Base-by-base conservation (phyloP, 2,329 filamentous ascomycete species). In the Fonsecaea erecta region DNA sequence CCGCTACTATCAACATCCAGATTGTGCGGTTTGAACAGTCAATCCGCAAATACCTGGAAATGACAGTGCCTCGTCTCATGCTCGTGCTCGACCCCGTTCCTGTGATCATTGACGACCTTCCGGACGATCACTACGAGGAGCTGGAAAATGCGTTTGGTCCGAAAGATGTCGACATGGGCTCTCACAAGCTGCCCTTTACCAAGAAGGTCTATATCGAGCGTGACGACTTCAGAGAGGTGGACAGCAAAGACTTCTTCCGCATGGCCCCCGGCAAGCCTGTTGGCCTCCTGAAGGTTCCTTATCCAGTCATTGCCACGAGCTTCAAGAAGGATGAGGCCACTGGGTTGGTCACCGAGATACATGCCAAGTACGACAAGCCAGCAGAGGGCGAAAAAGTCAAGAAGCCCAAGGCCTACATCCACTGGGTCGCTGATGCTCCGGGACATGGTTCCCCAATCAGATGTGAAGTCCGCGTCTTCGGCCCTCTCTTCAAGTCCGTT, bases 51-150 rank as follows among this genome's bases (percentile, higher is more conserved):
- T 96, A 97, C 75, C 88, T 98, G 14, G 94, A 98, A 76, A 86
- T 86, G 55, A 93, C 91, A 0, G 93, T 97, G 0, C 93, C 94
- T 1, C 88, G 94, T 28, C 84, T 97, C 12, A 95, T 96, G 90
- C 84, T 97, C 32, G 87, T 98, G 1, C 84, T 97, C 21, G 92
- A 97, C 70, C 94, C 94, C 0, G 82, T 97, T 52, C 89, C 88
- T 35, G 88, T 97, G 12, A 82, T 92, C 32, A 92, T 97, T 65
- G 90, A 95, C 70, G 90, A 94, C 72, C 83, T 90, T 0, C 84
- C 88, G 14, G 89, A 91, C 60, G 83, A 90, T 58, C 86, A 91
- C 64, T 68, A 81, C 34, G 84, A 87, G 69, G 85, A 90, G 65
- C 76, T 94, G 2, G 85, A 86, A 1, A 81, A 91, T 7, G 92